Conservation (phyloP, 2,329 filamentous ascomycete genomes). For the Phyllosticta citrichinensis region DNA sequence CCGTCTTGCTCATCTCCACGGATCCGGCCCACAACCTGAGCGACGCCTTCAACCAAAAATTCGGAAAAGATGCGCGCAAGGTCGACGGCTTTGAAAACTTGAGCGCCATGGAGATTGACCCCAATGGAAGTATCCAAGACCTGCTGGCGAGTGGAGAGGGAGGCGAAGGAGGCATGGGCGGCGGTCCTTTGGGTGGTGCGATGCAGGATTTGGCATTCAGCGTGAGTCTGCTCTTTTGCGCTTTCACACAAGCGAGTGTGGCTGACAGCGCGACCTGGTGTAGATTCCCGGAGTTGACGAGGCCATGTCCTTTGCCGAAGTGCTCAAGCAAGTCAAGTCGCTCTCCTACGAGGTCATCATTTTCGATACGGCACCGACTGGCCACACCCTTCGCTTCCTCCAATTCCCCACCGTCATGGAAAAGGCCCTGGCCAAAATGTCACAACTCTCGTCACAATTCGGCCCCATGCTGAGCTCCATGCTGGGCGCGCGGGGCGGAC, state of each 20-base stretch:
- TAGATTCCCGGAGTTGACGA: constrained; percentile 98
- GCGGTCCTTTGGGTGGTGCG: constrained; percentile 69
- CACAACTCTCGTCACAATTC: constrained; percentile 86
- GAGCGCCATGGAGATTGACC: constrained; percentile 98
- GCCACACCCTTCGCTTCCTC: constrained; percentile 95
- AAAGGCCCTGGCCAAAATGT: constrained; percentile 95
- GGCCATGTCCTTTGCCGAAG: constrained; percentile 98
- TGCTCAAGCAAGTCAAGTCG: constrained; percentile 97
- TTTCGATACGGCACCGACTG: constrained; percentile 96
- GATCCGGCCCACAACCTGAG: constrained; percentile 97
- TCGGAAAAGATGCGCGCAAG: constrained; percentile 93
- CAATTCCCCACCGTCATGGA: constrained; percentile 97
- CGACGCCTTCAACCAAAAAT: constrained; percentile 97
- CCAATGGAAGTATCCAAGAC: constrained; percentile 95
- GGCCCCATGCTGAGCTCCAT: constrained; percentile 92
- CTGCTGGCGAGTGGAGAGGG: constrained; percentile 63
- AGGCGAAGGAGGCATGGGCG: constrained; percentile 58
- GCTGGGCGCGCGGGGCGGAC: constrained; percentile 63
- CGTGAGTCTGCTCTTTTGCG: constrained; percentile 41
- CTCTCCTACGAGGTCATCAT: constrained; percentile 98
- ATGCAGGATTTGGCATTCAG: constrained; percentile 98
- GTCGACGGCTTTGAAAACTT: constrained; percentile 88
- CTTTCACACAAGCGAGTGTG: background rate
- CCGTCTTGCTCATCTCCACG: constrained; percentile 93
- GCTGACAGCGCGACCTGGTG: background rate